A percentile compares a stretch with the other conserved stretches of the same genome.
phyloP scores from a whole-genome alignment of 2,329 filamentous ascomycete genomes.

The Aureobasidium vineae region DNA sequence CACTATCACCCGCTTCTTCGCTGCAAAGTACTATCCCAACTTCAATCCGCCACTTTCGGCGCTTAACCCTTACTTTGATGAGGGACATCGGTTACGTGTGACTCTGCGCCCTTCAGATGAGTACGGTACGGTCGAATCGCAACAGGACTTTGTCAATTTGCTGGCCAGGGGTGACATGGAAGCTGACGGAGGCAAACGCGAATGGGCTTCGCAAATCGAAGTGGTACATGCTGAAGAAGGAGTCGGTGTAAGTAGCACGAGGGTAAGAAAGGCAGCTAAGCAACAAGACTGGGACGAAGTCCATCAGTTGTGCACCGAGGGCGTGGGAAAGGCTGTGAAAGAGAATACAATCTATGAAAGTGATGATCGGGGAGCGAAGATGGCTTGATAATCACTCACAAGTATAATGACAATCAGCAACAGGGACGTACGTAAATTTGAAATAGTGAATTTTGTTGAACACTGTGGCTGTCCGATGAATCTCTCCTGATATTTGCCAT shows the following conservation, averaged over 20 bases:
- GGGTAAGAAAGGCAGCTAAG: conserved; percentile 59
- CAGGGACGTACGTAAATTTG: neutral
- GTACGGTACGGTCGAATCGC: conserved; percentile 58
- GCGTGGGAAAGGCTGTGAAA: conserved; percentile 59
- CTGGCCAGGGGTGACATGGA: conserved; percentile 51
- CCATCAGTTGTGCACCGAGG: conserved; percentile 54
- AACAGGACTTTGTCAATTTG: conserved; percentile 54
- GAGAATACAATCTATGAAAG: conserved; percentile 56
- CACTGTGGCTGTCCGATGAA: neutral
- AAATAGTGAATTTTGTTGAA: neutral
- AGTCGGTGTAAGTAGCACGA: conserved; percentile 58
- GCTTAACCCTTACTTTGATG: conserved; percentile 62
- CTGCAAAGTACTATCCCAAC: conserved; percentile 67
- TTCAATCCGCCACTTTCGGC: conserved; percentile 51
- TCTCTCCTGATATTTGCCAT: conserved; percentile 12
- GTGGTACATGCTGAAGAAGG: conserved; percentile 55
- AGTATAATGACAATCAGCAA: conserved; percentile 28
- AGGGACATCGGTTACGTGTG: conserved; percentile 60
- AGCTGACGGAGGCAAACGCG: conserved; percentile 53
- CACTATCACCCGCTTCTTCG: conserved; percentile 69
- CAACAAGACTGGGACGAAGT: conserved; percentile 51
- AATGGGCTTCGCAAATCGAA: conserved; percentile 62
- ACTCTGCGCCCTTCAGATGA: conserved; percentile 61
- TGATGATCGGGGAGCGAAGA: conserved; percentile 35
- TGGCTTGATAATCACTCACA: conserved; percentile 28